phyloP scores from a whole-genome alignment of 2,329 filamentous ascomycete species.

The Colletotrichum agaves region DNA sequence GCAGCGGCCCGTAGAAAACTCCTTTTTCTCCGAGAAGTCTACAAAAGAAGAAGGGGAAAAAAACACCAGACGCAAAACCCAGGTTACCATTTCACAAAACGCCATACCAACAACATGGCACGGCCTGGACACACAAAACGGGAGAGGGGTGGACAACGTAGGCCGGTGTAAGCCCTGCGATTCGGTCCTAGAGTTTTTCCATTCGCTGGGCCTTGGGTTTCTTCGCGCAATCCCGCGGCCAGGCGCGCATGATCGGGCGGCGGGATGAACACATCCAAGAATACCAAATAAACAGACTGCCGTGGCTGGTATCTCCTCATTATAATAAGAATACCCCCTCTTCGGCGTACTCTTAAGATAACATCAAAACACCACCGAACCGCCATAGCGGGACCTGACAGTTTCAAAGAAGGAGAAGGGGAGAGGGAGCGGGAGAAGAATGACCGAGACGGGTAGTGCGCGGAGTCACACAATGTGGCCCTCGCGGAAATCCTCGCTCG shows the following conservation, averaged over 20 bases:
- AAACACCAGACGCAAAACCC: background rate
- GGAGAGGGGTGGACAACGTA: no score
- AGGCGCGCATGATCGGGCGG: constrained; percentile 7
- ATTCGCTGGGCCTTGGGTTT: background rate
- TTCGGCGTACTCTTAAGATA: no score
- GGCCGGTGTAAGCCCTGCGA: constrained; percentile 8
- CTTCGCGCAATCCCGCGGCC: background rate
- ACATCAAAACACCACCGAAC: background rate
- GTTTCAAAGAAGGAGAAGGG: background rate
- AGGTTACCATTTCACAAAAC: no score
- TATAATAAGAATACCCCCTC: no score
- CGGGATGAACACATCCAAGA: background rate
- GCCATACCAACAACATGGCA: background rate
- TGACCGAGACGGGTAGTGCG: constrained; percentile 1
- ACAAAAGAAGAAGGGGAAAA: background rate
- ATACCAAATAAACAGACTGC: no score
- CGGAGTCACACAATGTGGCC: background rate
- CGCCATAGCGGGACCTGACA: constrained; percentile 5
- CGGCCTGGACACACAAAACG: constrained; percentile 3
- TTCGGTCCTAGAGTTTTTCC: background rate
- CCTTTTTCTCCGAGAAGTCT: background rate
- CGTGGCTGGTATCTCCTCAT: no score
- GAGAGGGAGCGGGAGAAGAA: background rate
- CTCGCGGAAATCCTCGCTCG: constrained; percentile 14
- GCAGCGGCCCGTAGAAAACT: constrained; percentile 3